Conservation (phyloP, 371 early-diverging fungal genomes). For the Homolaphlyctis polyrhiza region DNA sequence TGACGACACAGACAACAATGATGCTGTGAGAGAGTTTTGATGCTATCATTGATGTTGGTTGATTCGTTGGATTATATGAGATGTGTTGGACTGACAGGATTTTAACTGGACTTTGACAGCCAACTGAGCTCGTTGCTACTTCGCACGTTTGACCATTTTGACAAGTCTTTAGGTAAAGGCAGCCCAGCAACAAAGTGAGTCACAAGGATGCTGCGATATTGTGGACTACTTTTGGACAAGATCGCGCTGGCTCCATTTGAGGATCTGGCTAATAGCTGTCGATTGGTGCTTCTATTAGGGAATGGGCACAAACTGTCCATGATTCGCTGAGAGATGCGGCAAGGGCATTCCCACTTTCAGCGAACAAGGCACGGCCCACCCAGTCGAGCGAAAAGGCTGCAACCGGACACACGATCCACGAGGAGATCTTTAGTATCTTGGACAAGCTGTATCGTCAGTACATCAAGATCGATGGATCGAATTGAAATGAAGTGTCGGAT, state of each 20-base stretch:
- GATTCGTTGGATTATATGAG: too few species aligned
- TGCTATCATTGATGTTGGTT: too few species aligned
- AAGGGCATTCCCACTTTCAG: constrained; percentile 9
- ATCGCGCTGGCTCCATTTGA: too few species aligned
- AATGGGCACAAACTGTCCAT: constrained; percentile 11
- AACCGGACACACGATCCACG: constrained; percentile 11
- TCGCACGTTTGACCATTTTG: constrained; percentile 10
- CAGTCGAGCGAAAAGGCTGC: constrained; percentile 12
- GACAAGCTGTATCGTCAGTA: constrained; percentile 13
- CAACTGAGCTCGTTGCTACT: constrained; percentile 3
- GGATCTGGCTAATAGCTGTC: too few species aligned
- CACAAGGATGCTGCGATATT: too few species aligned
- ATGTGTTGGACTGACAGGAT: too few species aligned
- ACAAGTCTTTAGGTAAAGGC: constrained; percentile 6
- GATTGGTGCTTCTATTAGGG: constrained; percentile 7
- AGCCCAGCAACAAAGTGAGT: constrained; percentile 1
- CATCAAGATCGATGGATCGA: constrained; percentile 8
- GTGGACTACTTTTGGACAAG: too few species aligned
- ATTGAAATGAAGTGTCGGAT: too few species aligned
- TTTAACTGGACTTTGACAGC: not conserved
- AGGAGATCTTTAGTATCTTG: constrained; percentile 9
- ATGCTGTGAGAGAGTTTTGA: constrained; percentile 13
- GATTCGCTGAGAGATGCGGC: constrained; percentile 12
- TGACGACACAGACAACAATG: not conserved
- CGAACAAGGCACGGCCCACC: constrained; percentile 11